These are phyloP conservation scores for Medicago arabica DNA, from an alignment of 306 rosid species.

Conservation along the genomic window DNA sequence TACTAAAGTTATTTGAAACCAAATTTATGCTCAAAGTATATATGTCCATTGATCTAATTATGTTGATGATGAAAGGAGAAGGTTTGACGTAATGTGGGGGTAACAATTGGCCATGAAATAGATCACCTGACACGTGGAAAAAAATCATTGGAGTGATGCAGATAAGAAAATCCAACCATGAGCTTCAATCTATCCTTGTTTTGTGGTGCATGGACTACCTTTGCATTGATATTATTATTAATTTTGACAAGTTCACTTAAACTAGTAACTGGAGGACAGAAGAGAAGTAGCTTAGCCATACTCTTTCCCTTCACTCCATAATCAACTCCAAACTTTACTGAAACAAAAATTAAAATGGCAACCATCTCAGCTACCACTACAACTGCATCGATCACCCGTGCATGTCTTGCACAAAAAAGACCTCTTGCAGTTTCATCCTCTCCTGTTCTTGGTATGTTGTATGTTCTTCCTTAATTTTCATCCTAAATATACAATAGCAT, in stretches of 20 bases:
- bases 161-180: slow-evolving; percentile 69
- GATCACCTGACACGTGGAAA: slow-evolving; percentile 66
- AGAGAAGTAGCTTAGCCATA: neutral
- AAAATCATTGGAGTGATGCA: slow-evolving; percentile 47
- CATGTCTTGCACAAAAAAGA: slow-evolving; percentile 62
- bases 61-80: neutral
- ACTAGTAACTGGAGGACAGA: neutral
- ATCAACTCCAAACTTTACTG: neutral
- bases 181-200: slow-evolving; percentile 59
- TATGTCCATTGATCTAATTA: neutral
- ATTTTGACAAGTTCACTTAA: slow-evolving; percentile 33
- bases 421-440: slow-evolving; percentile 62
- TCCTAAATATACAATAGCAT: neutral
- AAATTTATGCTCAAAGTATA: neutral
- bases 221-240: slow-evolving; percentile 47
- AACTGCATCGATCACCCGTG: slow-evolving; percentile 56
- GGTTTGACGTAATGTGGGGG: neutral
- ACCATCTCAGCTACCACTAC: slow-evolving; percentile 66
- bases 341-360: slow-evolving; percentile 64
- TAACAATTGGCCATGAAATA: slow-evolving; percentile 2
- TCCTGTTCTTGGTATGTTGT: slow-evolving; percentile 66
- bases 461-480: neutral
- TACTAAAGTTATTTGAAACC: neutral
- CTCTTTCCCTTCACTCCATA: slow-evolving; percentile 24
- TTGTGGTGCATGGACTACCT: slow-evolving; percentile 53